Base-by-base conservation (phyloP, 768 basidiomycete genomes). In the Trametes cingulata region DNA sequence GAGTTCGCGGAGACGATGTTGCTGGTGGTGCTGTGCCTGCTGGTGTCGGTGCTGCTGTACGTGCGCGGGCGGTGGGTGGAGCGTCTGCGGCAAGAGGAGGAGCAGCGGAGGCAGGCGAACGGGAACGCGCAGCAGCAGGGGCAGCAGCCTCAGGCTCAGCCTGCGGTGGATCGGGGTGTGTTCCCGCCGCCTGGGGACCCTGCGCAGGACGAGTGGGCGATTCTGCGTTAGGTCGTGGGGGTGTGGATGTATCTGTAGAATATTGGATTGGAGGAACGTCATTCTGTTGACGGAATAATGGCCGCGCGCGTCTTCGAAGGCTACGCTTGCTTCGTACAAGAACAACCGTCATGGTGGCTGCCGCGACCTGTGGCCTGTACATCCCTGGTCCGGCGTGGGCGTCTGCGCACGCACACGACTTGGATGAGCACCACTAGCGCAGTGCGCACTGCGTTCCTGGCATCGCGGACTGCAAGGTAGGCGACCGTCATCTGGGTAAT, bases 1-100 rank as follows among this genome's bases (percentile, higher is more conserved):
- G 91, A 93, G 65, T 85, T 92, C 57, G 76, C 75, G 33, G 94
- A 95, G 77, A 95, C 90, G 24, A 81, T 92, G 76, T 71, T 94
- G 39, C 79, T 95, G 42, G 81, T 95, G 3, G 72, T 84, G 41
- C 76, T 96, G 25, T 91, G 90, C 68, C 74, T 89, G 24, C 75
- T 83, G 20, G 87, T 93, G 51, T 90, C 90, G 37, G 75, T 86
- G 42, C 77, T 95, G 65, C 79, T 94, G 49, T 93, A 91, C 71
- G 76, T 92, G 57, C 84, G 93, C 61, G 90, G 89, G 14, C 83
- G 90, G 57, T 88, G 91, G 66, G 83, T 88, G 35, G 87, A 89
- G 67, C 76, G 87, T 56, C 82, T 87, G 73, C 81, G 89, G 60
- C 76, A 87, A 60, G 87, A 88, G 42, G 83, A 87, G 68, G 63